Evolutionary conservation across 108 stramenopile species (phyloP).

Genomic region (Seminavis robusta): DNA sequence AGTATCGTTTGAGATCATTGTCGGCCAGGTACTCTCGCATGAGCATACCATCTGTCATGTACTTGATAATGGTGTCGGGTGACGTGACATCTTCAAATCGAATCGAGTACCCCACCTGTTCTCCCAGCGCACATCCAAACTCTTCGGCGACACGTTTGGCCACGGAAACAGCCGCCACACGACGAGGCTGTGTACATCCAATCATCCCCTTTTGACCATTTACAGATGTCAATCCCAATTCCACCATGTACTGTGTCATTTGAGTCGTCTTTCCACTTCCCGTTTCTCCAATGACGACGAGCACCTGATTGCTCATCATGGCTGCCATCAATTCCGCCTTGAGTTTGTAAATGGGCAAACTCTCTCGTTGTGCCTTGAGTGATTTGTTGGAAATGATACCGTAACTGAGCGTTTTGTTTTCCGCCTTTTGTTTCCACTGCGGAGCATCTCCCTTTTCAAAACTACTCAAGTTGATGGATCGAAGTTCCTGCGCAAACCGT

Average conservation of each 20-base stretch:
- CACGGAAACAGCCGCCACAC: slow-evolving; percentile 97
- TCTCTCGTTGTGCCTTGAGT: slow-evolving; percentile 94
- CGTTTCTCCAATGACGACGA: slow-evolving; percentile 98
- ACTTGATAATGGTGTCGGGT: slow-evolving; percentile 92
- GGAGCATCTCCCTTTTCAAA: slow-evolving; percentile 92
- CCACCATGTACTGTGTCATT: slow-evolving; percentile 98
- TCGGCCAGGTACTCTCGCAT: slow-evolving; percentile 96
- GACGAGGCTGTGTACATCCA: slow-evolving; percentile 98
- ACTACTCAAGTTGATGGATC: slow-evolving; percentile 89
- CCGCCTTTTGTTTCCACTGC: slow-evolving; percentile 97
- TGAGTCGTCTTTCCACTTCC: slow-evolving; percentile 93
- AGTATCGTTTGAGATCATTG: slow-evolving; percentile 85
- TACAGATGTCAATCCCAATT: slow-evolving; percentile 92
- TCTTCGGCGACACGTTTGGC: slow-evolving; percentile 99
- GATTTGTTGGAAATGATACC: slow-evolving; percentile 92
- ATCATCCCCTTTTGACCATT: slow-evolving; percentile 85
- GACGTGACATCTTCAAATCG: slow-evolving; percentile 98
- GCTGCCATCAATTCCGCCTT: slow-evolving; percentile 85
- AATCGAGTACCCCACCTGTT: slow-evolving; percentile 97
- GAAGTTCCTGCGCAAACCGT: slow-evolving; percentile 96
- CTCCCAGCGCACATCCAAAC: slow-evolving; percentile 91
- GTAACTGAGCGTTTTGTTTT: slow-evolving; percentile 90
- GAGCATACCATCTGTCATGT: slow-evolving; percentile 99
- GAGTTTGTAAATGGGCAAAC: slow-evolving; percentile 87
- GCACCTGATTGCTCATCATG: slow-evolving; percentile 80